Percentiles rank a stretch among this genome's conserved stretches.
Conservation (phyloP, 768 basidiomycete species). For the Termitomyces sp. region DNA sequence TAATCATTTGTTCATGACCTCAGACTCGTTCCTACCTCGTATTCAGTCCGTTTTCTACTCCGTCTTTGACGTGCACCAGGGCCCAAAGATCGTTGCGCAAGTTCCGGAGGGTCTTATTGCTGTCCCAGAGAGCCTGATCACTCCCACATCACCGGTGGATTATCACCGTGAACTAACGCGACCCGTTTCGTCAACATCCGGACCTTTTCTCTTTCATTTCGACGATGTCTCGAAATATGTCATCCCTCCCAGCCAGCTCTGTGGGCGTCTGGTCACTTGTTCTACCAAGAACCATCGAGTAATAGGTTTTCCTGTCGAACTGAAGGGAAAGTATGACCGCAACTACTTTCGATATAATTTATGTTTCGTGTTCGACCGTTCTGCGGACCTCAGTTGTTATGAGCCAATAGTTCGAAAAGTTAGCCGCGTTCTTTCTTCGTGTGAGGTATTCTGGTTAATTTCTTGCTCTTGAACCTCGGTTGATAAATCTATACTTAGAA, state of each 20-base stretch:
- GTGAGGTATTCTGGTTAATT: slow-evolving; percentile 61
- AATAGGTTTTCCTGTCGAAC: slow-evolving; percentile 85
- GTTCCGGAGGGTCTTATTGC: slow-evolving; percentile 88
- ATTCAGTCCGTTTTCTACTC: slow-evolving; percentile 93
- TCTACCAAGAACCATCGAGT: slow-evolving; percentile 78
- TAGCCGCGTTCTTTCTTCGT: slow-evolving; percentile 78
- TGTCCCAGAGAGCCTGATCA: slow-evolving; percentile 32
- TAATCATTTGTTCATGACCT: slow-evolving; percentile 18
- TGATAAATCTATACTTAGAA: slow-evolving; percentile 38
- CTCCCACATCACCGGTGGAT: slow-evolving; percentile 23
- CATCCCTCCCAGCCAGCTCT: slow-evolving; percentile 81
- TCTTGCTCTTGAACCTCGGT: slow-evolving; percentile 1
- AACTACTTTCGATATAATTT: slow-evolving; percentile 92
- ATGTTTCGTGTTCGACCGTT: slow-evolving; percentile 92
- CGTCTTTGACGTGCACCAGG: slow-evolving; percentile 79
- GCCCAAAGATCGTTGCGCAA: slow-evolving; percentile 88
- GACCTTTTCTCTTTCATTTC: slow-evolving; percentile 73
- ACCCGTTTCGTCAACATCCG: slow-evolving; percentile 42
- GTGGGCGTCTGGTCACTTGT: slow-evolving; percentile 84
- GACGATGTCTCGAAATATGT: slow-evolving; percentile 90
- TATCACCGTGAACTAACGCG: slow-evolving; percentile 34
- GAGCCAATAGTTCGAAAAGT: slow-evolving; percentile 95
- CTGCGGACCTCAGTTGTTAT: slow-evolving; percentile 90
- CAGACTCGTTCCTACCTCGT: slow-evolving; percentile 69
- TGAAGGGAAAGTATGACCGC: slow-evolving; percentile 71